Conservation (phyloP, 371 early-diverging fungal genomes). For the Actinomortierella ambigua region DNA sequence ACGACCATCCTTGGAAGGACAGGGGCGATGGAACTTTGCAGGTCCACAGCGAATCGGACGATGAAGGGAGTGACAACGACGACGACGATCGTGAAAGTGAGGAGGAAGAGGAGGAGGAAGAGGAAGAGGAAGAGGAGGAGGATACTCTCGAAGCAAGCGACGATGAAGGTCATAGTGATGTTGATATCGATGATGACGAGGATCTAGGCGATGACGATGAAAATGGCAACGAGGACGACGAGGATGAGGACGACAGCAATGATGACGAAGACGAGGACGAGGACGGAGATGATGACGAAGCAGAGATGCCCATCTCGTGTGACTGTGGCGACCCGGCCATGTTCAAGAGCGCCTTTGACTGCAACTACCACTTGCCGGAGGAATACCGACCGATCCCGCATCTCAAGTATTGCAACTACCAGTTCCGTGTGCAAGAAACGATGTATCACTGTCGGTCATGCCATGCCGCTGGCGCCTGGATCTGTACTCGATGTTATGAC, state of each 20-base stretch:
- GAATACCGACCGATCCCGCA: constrained; percentile 30
- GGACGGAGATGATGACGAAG: neutral
- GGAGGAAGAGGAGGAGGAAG: neutral
- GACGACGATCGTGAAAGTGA: neutral
- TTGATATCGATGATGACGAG: no score
- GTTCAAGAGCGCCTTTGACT: constrained; percentile 33
- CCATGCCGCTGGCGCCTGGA: constrained; percentile 24
- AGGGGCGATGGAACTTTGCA: neutral
- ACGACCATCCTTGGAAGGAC: neutral
- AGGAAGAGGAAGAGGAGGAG: neutral
- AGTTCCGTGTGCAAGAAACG: constrained; percentile 15
- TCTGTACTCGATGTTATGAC: constrained; percentile 31
- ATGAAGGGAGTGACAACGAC: no score
- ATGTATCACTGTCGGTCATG: constrained; percentile 30
- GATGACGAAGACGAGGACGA: neutral
- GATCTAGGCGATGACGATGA: no score
- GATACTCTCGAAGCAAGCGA: neutral
- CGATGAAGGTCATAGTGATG: no score
- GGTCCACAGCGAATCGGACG: neutral
- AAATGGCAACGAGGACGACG: no score
- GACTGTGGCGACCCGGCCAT: constrained; percentile 35
- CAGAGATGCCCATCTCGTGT: constrained; percentile 5
- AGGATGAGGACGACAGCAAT: no score
- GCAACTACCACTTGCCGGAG: constrained; percentile 33
- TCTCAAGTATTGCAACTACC: constrained; percentile 26